A percentile compares a stretch with the other conserved stretches of the same genome.
Conservation (phyloP, 306 rosid species). For the Begonia fuchsioides region DNA sequence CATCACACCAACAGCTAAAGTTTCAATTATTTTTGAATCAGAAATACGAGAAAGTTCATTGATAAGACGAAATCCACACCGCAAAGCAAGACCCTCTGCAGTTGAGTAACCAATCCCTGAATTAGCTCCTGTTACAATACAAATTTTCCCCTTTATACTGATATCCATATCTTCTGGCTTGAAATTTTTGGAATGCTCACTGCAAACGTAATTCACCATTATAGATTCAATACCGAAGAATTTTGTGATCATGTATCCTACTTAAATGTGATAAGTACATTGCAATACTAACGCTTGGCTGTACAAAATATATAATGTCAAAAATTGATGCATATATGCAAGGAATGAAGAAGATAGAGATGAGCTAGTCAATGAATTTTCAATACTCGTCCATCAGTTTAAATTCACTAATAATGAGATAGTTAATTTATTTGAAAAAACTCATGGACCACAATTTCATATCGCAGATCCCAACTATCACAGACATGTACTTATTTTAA, state of each 20-base stretch:
- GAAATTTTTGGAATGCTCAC: conserved; percentile 72
- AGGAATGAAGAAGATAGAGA: background rate
- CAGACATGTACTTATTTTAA: too few relatives aligned
- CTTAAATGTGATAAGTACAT: background rate
- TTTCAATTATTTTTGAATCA: too few relatives aligned
- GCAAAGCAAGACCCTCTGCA: conserved; percentile 74
- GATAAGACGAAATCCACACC: conserved; percentile 28
- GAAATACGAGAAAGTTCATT: background rate
- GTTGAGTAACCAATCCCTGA: conserved; percentile 90
- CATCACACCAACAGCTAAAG: background rate
- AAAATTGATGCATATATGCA: too few relatives aligned
- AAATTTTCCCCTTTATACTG: conserved; percentile 55
- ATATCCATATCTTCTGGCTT: conserved; percentile 49
- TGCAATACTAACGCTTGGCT: too few relatives aligned
- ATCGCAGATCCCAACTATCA: too few relatives aligned
- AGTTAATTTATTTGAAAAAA: too few relatives aligned
- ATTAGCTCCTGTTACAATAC: conserved; percentile 92
- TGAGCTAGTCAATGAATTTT: background rate
- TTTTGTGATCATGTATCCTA: background rate
- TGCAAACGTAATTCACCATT: conserved; percentile 2
- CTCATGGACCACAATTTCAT: too few relatives aligned
- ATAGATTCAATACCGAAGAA: conserved; percentile 1
- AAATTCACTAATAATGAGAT: too few relatives aligned
- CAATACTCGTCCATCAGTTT: too few relatives aligned
- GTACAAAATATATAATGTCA: too few relatives aligned